phyloP scores from a whole-genome alignment of 768 basidiomycete species.

The Dacryopinax primogenitus region DNA sequence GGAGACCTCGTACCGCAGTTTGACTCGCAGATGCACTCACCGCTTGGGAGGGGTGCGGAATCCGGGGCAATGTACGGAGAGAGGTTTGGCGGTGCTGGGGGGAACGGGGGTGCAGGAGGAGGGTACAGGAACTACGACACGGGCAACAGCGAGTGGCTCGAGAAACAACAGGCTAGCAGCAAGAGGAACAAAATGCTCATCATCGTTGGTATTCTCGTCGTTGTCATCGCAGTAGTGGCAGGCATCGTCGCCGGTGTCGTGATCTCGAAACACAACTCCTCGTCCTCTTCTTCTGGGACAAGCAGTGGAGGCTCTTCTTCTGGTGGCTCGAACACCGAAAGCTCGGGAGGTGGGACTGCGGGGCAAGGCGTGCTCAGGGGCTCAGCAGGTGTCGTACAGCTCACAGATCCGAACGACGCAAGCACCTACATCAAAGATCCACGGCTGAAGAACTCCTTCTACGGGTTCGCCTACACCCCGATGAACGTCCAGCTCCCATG shows the following conservation, averaged over 20 bases:
- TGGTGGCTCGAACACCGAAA: slow-evolving; percentile 24
- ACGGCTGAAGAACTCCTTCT: slow-evolving; percentile 54
- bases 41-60: neutral
- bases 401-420: slow-evolving; percentile 50
- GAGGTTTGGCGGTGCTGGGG: neutral
- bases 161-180: slow-evolving; percentile 19
- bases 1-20: neutral
- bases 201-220: slow-evolving; percentile 34
- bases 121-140: neutral
- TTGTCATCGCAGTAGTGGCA: slow-evolving; percentile 38
- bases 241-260: slow-evolving; percentile 51
- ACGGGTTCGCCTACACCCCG: slow-evolving; percentile 12
- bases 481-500: slow-evolving; percentile 8
- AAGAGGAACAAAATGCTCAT: slow-evolving; percentile 47
- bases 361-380: neutral
- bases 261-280: slow-evolving; percentile 41
- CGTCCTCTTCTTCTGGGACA: slow-evolving; percentile 16
- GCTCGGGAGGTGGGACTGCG: slow-evolving; percentile 21
- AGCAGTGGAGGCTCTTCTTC: slow-evolving; percentile 19
- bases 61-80: neutral
- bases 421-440: slow-evolving; percentile 62
- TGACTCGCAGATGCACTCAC: neutral
- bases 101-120: neutral
- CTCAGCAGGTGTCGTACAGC: slow-evolving; percentile 9
- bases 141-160: slow-evolving; percentile 13